Evolutionary conservation across 768 basidiomycete species (phyloP), one percentile per base, ranked within the genome.

Genomic region (Amanita pseudoporphyria): DNA sequence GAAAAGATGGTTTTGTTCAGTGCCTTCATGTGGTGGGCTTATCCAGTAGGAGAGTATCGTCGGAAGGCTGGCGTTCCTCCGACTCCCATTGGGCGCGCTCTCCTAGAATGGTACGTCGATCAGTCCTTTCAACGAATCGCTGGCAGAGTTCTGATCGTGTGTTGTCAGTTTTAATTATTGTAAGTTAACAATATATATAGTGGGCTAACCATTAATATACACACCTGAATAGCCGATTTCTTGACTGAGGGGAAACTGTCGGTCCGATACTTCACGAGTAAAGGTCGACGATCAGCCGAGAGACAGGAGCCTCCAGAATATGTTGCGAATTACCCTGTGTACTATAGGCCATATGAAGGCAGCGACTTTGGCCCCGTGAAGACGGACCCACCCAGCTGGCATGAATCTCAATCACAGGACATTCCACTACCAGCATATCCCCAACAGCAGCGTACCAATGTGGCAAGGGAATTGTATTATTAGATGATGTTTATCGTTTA

Each of bases 1-100:
- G 55, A 5, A 9, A 54, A 86, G 82, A 88, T 88, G 86, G 76
- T 87, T 41, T 63, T 86, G 55, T 87, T 88, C 60, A 67, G 84
- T 9, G 39, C 60, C 0, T 61, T 80, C 41, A 88, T 88, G 81
- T 72, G 77, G 66, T 88, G 82, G 81, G 81, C 88, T 3, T 90
- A 87, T 61, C 71, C 70, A 12, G 71, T 70, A 56, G 71, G 66
- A 1, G 86, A 87, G 54, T 90, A 90, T 65, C 64, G 60, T n/a
- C 56, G 56, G 16, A 52, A 65, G 18, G 54, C 65, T n/a, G 73
- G 68, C 9, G 10, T 37, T 2, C 38, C 47, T 31, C 57, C 70
- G 44, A 83, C 78, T 2, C 70, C 73, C 33, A 70, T 81, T 47
- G 75, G 77, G 70, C 70, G 78, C 18, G 79, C 85, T 1, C 61